Conservation (phyloP, 768 basidiomycete genomes). For the Suillus bovinus region DNA sequence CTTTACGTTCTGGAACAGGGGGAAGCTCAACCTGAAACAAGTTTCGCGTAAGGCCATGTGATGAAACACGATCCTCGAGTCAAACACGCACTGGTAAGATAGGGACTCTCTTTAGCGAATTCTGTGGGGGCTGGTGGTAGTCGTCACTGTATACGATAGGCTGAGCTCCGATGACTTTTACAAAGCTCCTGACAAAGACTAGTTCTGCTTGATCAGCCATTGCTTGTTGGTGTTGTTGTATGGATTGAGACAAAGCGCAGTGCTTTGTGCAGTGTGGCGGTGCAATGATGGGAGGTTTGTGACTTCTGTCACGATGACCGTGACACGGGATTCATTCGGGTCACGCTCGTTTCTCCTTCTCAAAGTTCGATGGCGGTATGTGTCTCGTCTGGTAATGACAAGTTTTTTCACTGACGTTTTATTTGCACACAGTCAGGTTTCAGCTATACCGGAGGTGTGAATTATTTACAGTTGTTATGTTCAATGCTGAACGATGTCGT, state of each 20-base stretch:
- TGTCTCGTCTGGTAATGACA: neutral
- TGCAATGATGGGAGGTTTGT: constrained; percentile 4
- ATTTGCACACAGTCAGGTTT: constrained; percentile 55
- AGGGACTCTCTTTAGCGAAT: constrained; percentile 69
- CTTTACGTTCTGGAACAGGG: constrained; percentile 55
- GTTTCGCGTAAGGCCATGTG: constrained; percentile 4
- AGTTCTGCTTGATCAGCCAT: constrained; percentile 60
- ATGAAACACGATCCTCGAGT: constrained; percentile 12
- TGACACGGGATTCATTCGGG: constrained; percentile 19
- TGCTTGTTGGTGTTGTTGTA: neutral
- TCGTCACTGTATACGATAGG: constrained; percentile 71
- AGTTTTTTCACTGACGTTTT: constrained; percentile 15
- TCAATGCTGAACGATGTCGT: neutral
- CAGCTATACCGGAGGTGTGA: constrained; percentile 59
- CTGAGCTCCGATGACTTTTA: constrained; percentile 64
- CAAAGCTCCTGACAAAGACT: constrained; percentile 66
- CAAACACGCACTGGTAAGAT: constrained; percentile 57
- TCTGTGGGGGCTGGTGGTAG: constrained; percentile 70
- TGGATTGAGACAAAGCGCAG: constrained; percentile 4
- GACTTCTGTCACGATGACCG: neutral
- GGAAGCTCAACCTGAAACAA: constrained; percentile 55
- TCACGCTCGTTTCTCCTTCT: constrained; percentile 20
- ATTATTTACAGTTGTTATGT: neutral
- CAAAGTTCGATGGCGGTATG: constrained; percentile 41
- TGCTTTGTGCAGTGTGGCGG: neutral